Conservation (phyloP, 2,329 filamentous ascomycete genomes). For the Hymenoscyphus scutula region DNA sequence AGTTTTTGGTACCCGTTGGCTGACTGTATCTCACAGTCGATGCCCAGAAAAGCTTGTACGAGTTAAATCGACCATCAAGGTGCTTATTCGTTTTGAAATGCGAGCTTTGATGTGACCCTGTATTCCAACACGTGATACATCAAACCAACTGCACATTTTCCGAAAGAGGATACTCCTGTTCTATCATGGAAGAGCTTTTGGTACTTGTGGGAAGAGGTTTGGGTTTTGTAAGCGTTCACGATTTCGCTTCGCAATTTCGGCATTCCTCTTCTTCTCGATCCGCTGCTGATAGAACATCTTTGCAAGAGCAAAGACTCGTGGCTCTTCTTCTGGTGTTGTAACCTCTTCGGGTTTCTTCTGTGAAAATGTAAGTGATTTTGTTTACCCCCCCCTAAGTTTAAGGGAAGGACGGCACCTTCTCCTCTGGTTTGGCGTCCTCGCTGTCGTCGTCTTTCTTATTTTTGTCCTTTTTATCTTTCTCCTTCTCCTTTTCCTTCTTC, state of each 20-base stretch:
- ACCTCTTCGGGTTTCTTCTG: slow-evolving; percentile 31
- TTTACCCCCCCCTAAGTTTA: slow-evolving; percentile 7
- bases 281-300: slow-evolving; percentile 88
- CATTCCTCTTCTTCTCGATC: slow-evolving; percentile 72
- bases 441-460: slow-evolving; percentile 43
- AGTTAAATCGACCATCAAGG: background rate
- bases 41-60: background rate
- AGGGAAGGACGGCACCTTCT: slow-evolving; percentile 37
- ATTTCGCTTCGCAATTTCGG: slow-evolving; percentile 77
- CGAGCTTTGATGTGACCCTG: slow-evolving; percentile 1
- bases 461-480: slow-evolving; percentile 45
- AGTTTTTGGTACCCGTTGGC: slow-evolving; percentile 9
- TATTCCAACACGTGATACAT: background rate
- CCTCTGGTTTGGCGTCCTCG: slow-evolving; percentile 40
- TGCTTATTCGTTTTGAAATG: slow-evolving; percentile 5
- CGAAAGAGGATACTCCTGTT: background rate
- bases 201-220: slow-evolving; percentile 80
- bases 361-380: slow-evolving; percentile 12
- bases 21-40: slow-evolving; percentile 28
- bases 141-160: background rate
- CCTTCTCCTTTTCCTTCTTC: slow-evolving; percentile 49
- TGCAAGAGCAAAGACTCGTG: slow-evolving; percentile 79
- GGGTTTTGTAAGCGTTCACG: slow-evolving; percentile 77
- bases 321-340: slow-evolving; percentile 55
- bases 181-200: slow-evolving; percentile 53